These are phyloP conservation scores for Stylonectria norvegica DNA, from an alignment of 2,329 filamentous ascomycete genomes.

Conservation along the genomic window DNA sequence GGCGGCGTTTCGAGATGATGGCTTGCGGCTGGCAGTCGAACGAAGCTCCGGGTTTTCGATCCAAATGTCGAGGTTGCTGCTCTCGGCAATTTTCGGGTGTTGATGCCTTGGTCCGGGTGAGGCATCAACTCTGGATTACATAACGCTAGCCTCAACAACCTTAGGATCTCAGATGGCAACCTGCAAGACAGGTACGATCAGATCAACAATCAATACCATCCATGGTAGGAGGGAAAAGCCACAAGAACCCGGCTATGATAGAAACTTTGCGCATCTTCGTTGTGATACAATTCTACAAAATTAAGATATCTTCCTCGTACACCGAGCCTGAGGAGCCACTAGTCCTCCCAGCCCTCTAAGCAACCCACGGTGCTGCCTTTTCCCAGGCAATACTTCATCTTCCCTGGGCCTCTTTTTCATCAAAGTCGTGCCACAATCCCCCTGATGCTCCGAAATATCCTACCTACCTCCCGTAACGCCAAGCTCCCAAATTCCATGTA, in stretches of 20 bases:
- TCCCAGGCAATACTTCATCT: no score
- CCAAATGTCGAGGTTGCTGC: conserved; percentile 36
- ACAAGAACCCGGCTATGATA: no score
- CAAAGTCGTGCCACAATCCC: background rate
- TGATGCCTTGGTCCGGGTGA: conserved; percentile 38
- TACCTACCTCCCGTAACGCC: conserved; percentile 17
- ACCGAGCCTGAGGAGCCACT: no score
- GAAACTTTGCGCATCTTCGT: no score
- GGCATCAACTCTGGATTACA: conserved; percentile 38
- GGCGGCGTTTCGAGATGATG: conserved; percentile 29
- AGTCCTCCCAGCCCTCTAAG: no score
- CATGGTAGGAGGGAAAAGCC: no score
- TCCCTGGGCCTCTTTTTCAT: background rate
- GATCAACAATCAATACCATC: no score
- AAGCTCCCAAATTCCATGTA: conserved; percentile 6
- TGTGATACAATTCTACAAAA: no score
- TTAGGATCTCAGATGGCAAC: no score
- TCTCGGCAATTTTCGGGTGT: conserved; percentile 43
- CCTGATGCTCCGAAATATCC: background rate
- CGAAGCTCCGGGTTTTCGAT: conserved; percentile 28
- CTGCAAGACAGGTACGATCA: no score
- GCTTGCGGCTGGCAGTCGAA: conserved; percentile 26
- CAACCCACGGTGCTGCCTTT: no score
- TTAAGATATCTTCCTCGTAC: no score
- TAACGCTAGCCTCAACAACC: conserved; percentile 25